phyloP scores from a whole-genome alignment of 2,329 filamentous ascomycete genomes.

The Fusarium cicatricum region DNA sequence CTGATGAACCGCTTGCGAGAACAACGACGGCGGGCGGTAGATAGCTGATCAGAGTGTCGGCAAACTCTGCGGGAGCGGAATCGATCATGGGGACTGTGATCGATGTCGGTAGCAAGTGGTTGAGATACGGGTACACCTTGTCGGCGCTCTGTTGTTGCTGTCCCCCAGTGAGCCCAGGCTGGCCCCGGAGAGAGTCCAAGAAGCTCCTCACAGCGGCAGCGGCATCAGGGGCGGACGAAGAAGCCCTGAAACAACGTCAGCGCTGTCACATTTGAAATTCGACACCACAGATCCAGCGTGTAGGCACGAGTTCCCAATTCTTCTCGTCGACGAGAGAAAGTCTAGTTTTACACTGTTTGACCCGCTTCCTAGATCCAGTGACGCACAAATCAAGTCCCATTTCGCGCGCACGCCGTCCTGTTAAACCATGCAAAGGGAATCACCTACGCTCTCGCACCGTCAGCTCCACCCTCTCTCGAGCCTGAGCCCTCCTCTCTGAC shows the following conservation, averaged over 20 bases:
- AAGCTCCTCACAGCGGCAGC: constrained; percentile 86
- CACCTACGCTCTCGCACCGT: constrained; percentile 99
- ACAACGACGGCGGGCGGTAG: constrained; percentile 82
- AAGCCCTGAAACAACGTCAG: constrained; percentile 65
- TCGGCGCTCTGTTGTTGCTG: constrained; percentile 50
- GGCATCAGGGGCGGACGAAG: constrained; percentile 70
- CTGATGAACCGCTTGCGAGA: constrained; percentile 71
- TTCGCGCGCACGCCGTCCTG: constrained; percentile 33
- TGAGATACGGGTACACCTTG: constrained; percentile 81
- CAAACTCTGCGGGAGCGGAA: constrained; percentile 66
- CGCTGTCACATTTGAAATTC: constrained; percentile 41
- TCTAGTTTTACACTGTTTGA: constrained; percentile 47
- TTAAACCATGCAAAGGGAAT: constrained; percentile 45
- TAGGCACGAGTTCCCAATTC: constrained; percentile 42
- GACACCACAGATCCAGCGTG: constrained; percentile 34
- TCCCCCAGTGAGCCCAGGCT: constrained; percentile 51
- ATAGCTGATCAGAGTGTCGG: constrained; percentile 79
- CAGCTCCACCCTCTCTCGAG: constrained; percentile 90
- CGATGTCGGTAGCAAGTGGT: constrained; percentile 81
- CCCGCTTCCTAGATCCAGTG: constrained; percentile 34
- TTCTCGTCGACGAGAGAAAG: constrained; percentile 41
- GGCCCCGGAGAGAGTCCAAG: constrained; percentile 78
- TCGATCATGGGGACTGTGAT: constrained; percentile 82
- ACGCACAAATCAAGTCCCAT: constrained; percentile 33
- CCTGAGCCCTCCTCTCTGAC: constrained; percentile 88